A percentile compares a stretch with the other conserved stretches of the same genome.
These are phyloP conservation scores for Aspergillus sp. DNA, from an alignment of 2,329 filamentous ascomycete species.

Conservation along the genomic window DNA sequence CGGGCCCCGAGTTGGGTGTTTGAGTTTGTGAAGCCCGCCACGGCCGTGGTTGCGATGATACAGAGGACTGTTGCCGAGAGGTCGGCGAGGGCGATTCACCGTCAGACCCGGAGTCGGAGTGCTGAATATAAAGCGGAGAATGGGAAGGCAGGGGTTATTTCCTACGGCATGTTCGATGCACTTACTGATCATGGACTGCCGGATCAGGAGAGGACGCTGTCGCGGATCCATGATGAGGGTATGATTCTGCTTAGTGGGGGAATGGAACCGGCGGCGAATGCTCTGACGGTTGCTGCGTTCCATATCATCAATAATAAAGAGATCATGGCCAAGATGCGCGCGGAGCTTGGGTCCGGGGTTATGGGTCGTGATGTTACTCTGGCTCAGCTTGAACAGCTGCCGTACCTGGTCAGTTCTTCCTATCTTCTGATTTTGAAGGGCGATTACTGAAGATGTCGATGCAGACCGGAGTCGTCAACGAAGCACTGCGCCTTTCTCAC, in stretches of 20 bases:
- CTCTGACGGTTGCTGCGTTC: conserved; percentile 29
- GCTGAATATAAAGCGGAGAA: neutral
- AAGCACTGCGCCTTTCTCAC: conserved; percentile 39
- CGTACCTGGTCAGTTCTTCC: conserved; percentile 34
- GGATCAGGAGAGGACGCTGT: neutral
- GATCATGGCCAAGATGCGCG: conserved; percentile 22
- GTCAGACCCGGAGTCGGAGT: no score
- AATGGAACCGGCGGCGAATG: conserved; percentile 38
- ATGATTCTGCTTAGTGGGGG: conserved; percentile 40
- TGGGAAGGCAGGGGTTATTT: neutral
- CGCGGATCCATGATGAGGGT: conserved; percentile 32
- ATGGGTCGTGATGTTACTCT: neutral
- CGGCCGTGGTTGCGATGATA: neutral
- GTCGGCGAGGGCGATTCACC: neutral
- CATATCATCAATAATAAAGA: conserved; percentile 22
- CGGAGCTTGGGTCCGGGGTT: conserved; percentile 24
- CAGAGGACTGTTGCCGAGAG: neutral
- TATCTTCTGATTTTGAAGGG: no score
- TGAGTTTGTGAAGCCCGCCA: neutral
- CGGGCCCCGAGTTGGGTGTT: neutral
- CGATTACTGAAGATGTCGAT: neutral
- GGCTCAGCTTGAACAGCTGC: conserved; percentile 37
- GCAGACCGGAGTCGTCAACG: conserved; percentile 9
- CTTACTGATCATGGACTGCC: conserved; percentile 1
- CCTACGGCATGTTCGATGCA: neutral